A percentile compares a stretch with the other conserved stretches of the same genome.
Evolutionary conservation across 177 flowering plant genomes (phyloP).

Genomic region (Telopea speciosissima): DNA sequence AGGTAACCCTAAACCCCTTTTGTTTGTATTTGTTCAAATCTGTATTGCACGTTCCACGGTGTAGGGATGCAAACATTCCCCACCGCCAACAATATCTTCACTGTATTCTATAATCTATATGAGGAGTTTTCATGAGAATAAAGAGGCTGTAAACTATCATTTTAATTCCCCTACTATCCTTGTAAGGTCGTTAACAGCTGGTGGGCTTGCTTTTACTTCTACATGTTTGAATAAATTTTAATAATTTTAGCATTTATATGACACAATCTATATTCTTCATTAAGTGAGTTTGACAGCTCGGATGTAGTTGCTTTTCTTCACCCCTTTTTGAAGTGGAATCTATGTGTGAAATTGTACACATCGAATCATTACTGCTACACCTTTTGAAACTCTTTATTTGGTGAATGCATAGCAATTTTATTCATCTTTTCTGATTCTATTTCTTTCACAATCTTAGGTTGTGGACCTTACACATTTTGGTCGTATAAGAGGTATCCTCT

Average conservation of each 20-base stretch:
- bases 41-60: no score
- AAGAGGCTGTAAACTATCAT: no score
- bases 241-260: background rate
- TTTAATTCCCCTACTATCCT: background rate
- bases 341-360: background rate
- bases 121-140: no score
- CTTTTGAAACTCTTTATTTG: conserved; percentile 1
- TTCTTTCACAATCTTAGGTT: conserved; percentile 33
- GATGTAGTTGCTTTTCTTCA: background rate
- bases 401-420: background rate
- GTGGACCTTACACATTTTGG: conserved; percentile 83
- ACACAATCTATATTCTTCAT: background rate
- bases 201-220: background rate
- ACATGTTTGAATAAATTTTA: background rate
- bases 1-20: no score
- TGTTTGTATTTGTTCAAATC: no score
- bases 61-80: no score
- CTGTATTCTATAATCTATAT: no score
- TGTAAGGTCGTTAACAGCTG: background rate
- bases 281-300: background rate
- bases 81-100: no score
- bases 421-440: conserved; percentile 2
- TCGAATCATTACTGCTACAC: background rate
- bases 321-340: background rate
- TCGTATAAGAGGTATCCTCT: conserved; percentile 66